A percentile compares a stretch with the other conserved stretches of the same genome.
These are phyloP conservation scores for Russula ochroleuca DNA, from an alignment of 768 basidiomycete genomes.

Conservation along the genomic window DNA sequence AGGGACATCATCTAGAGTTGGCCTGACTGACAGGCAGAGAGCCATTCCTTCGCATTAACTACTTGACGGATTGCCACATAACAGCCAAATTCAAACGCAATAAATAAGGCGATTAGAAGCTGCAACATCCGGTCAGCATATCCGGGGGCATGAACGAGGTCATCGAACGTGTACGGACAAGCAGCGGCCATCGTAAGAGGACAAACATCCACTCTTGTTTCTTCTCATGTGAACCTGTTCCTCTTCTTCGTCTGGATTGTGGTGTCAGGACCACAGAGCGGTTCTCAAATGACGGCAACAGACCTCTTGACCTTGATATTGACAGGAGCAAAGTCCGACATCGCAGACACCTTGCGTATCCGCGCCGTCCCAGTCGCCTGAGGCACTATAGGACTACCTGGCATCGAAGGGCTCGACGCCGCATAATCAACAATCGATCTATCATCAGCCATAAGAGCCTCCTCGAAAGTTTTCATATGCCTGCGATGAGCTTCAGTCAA, in stretches of 20 bases:
- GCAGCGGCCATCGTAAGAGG: conserved; percentile 79
- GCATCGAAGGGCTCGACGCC: conserved; percentile 34
- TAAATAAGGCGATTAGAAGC: conserved; percentile 80
- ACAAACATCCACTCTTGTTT: conserved; percentile 73
- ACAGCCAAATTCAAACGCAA: conserved; percentile 75
- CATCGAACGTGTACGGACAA: conserved; percentile 46
- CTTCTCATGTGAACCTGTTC: conserved; percentile 35
- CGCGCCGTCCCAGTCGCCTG: conserved; percentile 38
- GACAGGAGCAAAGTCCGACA: conserved; percentile 88
- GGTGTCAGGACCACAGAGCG: background rate
- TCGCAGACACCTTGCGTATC: conserved; percentile 73
- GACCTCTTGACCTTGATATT: conserved; percentile 79
- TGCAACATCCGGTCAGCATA: conserved; percentile 34
- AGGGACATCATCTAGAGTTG: background rate
- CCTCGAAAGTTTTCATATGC: conserved; percentile 71
- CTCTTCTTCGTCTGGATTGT: conserved; percentile 37
- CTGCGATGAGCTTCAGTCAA: conserved; percentile 33
- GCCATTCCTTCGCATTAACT: conserved; percentile 92
- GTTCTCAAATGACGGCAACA: conserved; percentile 17
- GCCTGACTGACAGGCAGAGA: conserved; percentile 67
- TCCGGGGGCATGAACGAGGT: background rate
- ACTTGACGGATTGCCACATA: conserved; percentile 88
- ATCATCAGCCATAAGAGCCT: conserved; percentile 66
- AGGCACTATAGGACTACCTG: conserved; percentile 28
- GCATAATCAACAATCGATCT: conserved; percentile 36